Conservation (phyloP, 257 asterid genomes). For the Solanum sejunctum region DNA sequence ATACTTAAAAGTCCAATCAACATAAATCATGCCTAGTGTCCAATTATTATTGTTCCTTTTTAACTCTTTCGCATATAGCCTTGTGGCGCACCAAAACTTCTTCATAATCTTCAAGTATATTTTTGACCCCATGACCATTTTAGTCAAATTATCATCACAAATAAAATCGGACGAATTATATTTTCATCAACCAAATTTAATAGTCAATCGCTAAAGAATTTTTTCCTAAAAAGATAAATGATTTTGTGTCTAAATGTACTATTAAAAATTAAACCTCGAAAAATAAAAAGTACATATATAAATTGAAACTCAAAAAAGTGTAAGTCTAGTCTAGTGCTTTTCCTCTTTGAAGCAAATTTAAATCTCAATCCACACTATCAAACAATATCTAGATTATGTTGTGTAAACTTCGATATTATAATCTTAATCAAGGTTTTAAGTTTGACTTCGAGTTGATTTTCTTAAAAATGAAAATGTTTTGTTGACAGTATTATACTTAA, state of each 20-base stretch:
- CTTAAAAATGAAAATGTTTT: neutral
- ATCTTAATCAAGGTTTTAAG: no score
- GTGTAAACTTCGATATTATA: no score
- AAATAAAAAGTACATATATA: neutral
- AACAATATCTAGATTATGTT: neutral
- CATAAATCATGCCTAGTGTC: neutral
- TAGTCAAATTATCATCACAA: neutral
- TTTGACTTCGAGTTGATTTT: neutral
- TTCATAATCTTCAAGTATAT: neutral
- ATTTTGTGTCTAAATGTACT: neutral
- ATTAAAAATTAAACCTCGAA: neutral
- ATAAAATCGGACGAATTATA: neutral
- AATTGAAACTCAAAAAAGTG: neutral
- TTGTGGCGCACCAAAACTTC: neutral
- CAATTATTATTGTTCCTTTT: neutral
- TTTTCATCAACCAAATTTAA: neutral
- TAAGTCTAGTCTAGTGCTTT: neutral
- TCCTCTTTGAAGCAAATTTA: neutral
- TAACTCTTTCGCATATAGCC: neutral
- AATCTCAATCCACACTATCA: neutral
- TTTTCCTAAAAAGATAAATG: no score
- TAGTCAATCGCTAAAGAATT: no score
- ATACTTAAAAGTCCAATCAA: neutral
- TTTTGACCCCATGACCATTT: neutral
- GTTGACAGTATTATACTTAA: accelerated